phyloP scores from a whole-genome alignment of 2,329 filamentous ascomycete genomes.

The Pyricularia sp. region DNA sequence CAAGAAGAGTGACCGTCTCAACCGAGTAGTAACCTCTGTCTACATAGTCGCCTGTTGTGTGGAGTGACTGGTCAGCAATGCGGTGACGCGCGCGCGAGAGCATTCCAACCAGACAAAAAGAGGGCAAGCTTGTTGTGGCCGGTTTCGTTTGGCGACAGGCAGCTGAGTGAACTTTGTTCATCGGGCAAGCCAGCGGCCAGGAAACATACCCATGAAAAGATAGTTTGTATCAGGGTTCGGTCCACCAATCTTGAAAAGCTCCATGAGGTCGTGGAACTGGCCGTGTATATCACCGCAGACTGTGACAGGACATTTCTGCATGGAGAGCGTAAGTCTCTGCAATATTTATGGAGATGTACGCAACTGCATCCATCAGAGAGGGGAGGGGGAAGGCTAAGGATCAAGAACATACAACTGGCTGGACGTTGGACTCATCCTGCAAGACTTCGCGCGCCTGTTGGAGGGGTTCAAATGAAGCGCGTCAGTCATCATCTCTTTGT shows the following conservation, averaged over 20 bases:
- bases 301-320: constrained; percentile 92
- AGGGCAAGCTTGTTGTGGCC: background rate
- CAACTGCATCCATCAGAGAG: background rate
- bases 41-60: constrained; percentile 78
- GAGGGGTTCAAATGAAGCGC: background rate
- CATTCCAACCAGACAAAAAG: background rate
- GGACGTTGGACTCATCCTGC: constrained; percentile 96
- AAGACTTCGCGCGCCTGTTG: constrained; percentile 84
- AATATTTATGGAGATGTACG: background rate
- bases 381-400: background rate
- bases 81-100: background rate
- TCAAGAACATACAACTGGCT: constrained; percentile 72
- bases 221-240: constrained; percentile 99
- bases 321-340: constrained; percentile 14
- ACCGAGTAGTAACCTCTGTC: constrained; percentile 98
- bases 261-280: constrained; percentile 98
- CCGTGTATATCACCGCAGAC: constrained; percentile 99
- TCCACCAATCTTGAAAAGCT: constrained; percentile 97
- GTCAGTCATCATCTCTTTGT: background rate
- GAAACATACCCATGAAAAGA: constrained; percentile 83
- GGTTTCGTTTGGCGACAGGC: background rate
- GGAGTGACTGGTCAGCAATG: constrained; percentile 2
- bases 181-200: background rate
- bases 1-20: constrained; percentile 92
- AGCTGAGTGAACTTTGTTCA: background rate